Evolutionary conservation across 2,329 filamentous ascomycete species (phyloP), one percentile per base, ranked within the genome.

Genomic region (Achaetomium macrosporum): DNA sequence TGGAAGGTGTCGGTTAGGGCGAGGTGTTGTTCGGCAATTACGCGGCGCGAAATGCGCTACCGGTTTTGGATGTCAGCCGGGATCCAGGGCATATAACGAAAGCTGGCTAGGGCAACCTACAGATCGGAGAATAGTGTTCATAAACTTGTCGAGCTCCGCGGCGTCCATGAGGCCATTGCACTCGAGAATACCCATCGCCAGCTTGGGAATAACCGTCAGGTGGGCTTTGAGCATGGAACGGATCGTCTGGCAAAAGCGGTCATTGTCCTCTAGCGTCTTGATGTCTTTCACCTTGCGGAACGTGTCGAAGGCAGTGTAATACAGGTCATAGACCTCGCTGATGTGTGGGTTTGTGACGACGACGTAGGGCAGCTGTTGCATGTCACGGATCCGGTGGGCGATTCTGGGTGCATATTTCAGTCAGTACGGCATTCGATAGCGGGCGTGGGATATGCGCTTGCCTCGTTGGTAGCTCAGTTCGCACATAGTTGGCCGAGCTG

Each of bases 21-120:
- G 36, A 99, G 82, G 66, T 99, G 93, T 65, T 99, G 93, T 70
- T 99, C 93, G 33, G 93, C 93, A 65, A 99, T 99, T 60, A 97
- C 93, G 57, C 95, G 84, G 55, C 93, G 85, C 42, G 91, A 96
- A 61, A 99, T 99, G 55, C 93, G 83, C 88, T 93, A 61, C 15
- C 12, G 17, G 16, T 5, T 15, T 2, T 11, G 37, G 12, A 20
- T 33, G 53, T 56, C 30, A 55, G 53, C 15, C 4, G 30, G 9
- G 37, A 16, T 8, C 7, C 31, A 31, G n/a, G n/a, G 30, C 19
- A 30, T 10, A 42, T 20, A 9, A 12, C 13, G 5, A 20, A n/a
- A n/a, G 2, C n/a, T 6, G 10, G n/a, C 12, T 3, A 37, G 39
- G 29, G 20, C 5, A n/a, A 67, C 83, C 64, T 77, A 93, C 88